These are phyloP conservation scores for Starmerella floris DNA, from an alignment of 805 yeast species.

Conservation along the genomic window DNA sequence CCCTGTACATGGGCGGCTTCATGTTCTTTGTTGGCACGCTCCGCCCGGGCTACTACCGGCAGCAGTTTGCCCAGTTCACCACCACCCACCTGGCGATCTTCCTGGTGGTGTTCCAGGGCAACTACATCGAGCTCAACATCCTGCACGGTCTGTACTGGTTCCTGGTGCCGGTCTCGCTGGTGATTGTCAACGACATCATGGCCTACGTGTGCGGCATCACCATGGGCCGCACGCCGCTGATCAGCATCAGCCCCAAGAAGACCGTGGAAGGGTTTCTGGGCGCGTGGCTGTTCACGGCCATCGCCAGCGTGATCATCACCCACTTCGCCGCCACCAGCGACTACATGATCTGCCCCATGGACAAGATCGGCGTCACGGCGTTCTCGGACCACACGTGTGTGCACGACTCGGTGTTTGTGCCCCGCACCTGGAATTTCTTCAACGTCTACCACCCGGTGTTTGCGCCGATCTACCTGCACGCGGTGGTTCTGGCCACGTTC, in stretches of 20 bases:
- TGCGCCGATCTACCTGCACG: conserved; percentile 84
- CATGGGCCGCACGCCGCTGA: conserved; percentile 83
- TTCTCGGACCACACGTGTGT: conserved; percentile 59
- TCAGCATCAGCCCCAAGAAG: conserved; percentile 90
- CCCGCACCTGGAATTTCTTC: conserved; percentile 54
- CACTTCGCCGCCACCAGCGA: conserved; percentile 48
- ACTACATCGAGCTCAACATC: conserved; percentile 78
- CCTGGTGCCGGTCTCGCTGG: conserved; percentile 78
- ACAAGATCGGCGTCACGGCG: conserved; percentile 40
- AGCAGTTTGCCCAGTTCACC: conserved; percentile 89
- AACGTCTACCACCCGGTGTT: conserved; percentile 35
- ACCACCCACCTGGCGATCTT: conserved; percentile 87
- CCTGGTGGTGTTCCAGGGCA: conserved; percentile 85
- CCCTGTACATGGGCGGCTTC: conserved; percentile 74
- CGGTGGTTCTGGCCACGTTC: conserved; percentile 74
- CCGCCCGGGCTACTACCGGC: conserved; percentile 75
- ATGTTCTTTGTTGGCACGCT: conserved; percentile 80
- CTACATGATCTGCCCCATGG: conserved; percentile 81
- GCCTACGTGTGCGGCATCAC: conserved; percentile 96
- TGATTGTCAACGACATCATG: conserved; percentile 86
- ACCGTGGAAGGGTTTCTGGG: conserved; percentile 96
- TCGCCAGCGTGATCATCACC: conserved; percentile 56
- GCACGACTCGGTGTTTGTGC: conserved; percentile 77
- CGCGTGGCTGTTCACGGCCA: conserved; percentile 88
- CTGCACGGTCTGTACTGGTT: conserved; percentile 91